phyloP scores from a whole-genome alignment of 2,329 filamentous ascomycete species.

The Sporothrix protearum region DNA sequence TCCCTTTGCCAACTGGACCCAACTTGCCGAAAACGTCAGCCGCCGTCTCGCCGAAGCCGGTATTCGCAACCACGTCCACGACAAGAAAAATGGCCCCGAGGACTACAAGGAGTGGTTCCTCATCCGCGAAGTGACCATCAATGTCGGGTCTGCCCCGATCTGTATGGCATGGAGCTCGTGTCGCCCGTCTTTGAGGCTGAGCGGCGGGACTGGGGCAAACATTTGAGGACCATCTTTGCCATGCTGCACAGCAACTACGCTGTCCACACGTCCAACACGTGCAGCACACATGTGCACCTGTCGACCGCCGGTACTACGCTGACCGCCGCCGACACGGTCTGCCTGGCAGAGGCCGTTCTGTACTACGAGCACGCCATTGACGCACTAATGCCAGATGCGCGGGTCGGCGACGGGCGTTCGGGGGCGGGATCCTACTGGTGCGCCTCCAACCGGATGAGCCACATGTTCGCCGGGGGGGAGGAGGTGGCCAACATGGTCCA shows the following conservation, averaged over 20 bases:
- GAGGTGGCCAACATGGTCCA: slow-evolving; percentile 33
- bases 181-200: slow-evolving; percentile 37
- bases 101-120: slow-evolving; percentile 41
- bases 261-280: slow-evolving; percentile 32
- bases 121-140: slow-evolving; percentile 39
- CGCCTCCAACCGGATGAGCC: slow-evolving; percentile 36
- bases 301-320: slow-evolving; percentile 32
- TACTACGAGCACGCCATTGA: slow-evolving; percentile 39
- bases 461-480: slow-evolving; percentile 29
- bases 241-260: slow-evolving; percentile 32
- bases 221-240: slow-evolving; percentile 36
- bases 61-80: slow-evolving; percentile 36
- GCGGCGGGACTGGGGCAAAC: slow-evolving; percentile 32
- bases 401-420: slow-evolving; percentile 27
- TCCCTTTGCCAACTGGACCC: slow-evolving; percentile 33
- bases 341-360: slow-evolving; percentile 36
- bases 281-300: slow-evolving; percentile 41
- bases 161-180: slow-evolving; percentile 34
- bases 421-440: slow-evolving; percentile 35
- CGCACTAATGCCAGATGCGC: slow-evolving; percentile 32
- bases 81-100: slow-evolving; percentile 32
- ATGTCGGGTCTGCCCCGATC: slow-evolving; percentile 33
- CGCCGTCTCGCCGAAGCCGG: slow-evolving; percentile 34
- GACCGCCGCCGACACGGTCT: slow-evolving; percentile 30
- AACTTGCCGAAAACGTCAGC: slow-evolving; percentile 38